These are phyloP conservation scores for Musa troglodytarum DNA, from an alignment of 176 grass and related monocot genomes.

Conservation along the genomic window DNA sequence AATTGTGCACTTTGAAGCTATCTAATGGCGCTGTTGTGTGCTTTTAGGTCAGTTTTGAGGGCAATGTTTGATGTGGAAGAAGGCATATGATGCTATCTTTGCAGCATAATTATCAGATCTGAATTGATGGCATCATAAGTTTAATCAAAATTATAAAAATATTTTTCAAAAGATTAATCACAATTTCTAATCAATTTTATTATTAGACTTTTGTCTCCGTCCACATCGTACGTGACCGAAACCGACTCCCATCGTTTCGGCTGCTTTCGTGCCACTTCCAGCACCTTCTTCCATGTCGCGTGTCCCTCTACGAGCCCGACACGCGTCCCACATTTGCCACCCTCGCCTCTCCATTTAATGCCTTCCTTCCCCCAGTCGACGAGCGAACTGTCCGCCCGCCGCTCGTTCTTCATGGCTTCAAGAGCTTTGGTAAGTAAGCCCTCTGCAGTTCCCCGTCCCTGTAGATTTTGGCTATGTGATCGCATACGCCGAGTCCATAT, in stretches of 20 bases:
- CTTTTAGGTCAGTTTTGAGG: too few relatives aligned
- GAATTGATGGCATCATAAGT: too few relatives aligned
- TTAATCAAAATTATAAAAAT: too few relatives aligned
- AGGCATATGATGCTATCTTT: too few relatives aligned
- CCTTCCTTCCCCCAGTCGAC: background rate
- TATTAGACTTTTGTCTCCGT: background rate
- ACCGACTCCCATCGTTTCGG: background rate
- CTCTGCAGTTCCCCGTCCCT: background rate
- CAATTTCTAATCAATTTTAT: too few relatives aligned
- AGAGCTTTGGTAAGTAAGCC: constrained; percentile 3
- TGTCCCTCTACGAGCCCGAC: too few relatives aligned
- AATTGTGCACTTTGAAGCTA: too few relatives aligned
- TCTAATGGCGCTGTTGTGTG: too few relatives aligned
- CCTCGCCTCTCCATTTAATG: background rate
- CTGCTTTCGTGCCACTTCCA: background rate
- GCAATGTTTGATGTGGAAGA: too few relatives aligned
- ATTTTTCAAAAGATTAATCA: too few relatives aligned
- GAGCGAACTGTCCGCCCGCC: too few relatives aligned
- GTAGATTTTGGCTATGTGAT: background rate
- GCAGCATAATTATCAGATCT: too few relatives aligned
- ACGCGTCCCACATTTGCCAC: background rate
- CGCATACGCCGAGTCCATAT: background rate
- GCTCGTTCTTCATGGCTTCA: background rate
- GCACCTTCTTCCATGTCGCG: background rate
- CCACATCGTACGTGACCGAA: background rate